Conservation (phyloP, 768 basidiomycete species). For the Pleurotus eryngii region DNA sequence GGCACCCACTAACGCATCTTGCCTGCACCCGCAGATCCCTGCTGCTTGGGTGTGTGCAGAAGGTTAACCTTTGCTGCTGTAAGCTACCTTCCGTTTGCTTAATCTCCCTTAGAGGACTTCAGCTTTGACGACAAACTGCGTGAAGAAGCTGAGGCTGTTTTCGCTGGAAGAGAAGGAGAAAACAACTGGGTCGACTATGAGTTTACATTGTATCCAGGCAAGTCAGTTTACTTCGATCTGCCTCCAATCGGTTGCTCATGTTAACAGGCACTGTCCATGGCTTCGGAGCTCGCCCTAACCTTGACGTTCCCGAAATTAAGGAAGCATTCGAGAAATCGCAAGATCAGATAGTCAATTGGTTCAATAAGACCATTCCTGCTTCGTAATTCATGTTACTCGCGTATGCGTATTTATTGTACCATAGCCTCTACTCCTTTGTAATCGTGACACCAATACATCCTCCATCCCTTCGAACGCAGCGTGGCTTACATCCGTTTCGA, state of each 20-base stretch:
- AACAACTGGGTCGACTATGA: conserved; percentile 39
- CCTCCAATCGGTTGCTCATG: not conserved
- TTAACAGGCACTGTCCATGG: conserved; percentile 21
- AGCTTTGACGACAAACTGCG: conserved; percentile 28
- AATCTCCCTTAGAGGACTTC: conserved; percentile 29
- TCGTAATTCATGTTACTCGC: not conserved
- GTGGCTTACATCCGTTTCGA: no score
- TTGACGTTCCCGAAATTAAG: conserved; percentile 19
- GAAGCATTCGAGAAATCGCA: conserved; percentile 22
- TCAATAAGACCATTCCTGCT: not conserved
- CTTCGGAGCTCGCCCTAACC: conserved; percentile 22
- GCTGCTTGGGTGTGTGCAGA: conserved; percentile 15
- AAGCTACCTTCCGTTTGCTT: no score
- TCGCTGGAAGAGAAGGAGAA: conserved; percentile 33
- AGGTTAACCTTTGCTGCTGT: conserved; percentile 5
- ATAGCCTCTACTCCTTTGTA: no score
- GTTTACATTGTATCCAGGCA: conserved; percentile 44
- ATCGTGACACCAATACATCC: no score
- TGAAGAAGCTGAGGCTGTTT: conserved; percentile 30
- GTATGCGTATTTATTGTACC: no score
- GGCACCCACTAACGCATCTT: not conserved
- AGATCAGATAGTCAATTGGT: conserved; percentile 21
- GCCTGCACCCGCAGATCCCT: conserved; percentile 10
- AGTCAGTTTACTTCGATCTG: not conserved
- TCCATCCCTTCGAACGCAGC: no score